These are phyloP conservation scores for Peniophora sp. DNA, from an alignment of 1,284 basidiomycete species.

Conservation along the genomic window DNA sequence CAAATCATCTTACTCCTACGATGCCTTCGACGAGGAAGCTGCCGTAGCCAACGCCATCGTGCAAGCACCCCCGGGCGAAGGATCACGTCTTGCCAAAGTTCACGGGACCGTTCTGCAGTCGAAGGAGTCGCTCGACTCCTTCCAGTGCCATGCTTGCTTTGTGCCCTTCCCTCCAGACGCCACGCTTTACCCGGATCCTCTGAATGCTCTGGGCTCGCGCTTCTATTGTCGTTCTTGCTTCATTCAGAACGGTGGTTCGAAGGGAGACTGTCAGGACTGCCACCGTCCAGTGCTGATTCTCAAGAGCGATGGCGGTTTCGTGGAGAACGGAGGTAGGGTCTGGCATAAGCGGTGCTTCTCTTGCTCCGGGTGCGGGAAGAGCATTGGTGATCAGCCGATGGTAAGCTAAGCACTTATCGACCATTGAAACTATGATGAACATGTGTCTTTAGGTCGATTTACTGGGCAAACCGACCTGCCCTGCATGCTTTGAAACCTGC, in stretches of 20 bases:
- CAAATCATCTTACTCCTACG: constrained; percentile 35
- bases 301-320: constrained; percentile 68
- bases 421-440: background rate
- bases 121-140: constrained; percentile 58
- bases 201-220: constrained; percentile 29
- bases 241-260: constrained; percentile 60
- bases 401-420: constrained; percentile 16
- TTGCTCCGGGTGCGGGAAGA: constrained; percentile 62
- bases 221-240: constrained; percentile 74
- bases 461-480: constrained; percentile 69
- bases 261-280: constrained; percentile 62
- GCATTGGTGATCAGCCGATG: constrained; percentile 66
- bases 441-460: constrained; percentile 39
- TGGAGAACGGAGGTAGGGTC: constrained; percentile 57
- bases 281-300: constrained; percentile 60
- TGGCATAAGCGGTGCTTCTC: constrained; percentile 78
- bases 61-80: constrained; percentile 39
- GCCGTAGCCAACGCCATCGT: constrained; percentile 44
- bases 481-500: constrained; percentile 69
- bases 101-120: constrained; percentile 76
- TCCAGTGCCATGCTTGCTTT: constrained; percentile 60
- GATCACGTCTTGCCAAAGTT: constrained; percentile 64
- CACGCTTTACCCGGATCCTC: constrained; percentile 74
- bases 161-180: constrained; percentile 66
- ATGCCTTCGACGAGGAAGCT: constrained; percentile 29